Base-by-base conservation (phyloP, 177 flowering plant species). In the Vitis hybrid region DNA sequence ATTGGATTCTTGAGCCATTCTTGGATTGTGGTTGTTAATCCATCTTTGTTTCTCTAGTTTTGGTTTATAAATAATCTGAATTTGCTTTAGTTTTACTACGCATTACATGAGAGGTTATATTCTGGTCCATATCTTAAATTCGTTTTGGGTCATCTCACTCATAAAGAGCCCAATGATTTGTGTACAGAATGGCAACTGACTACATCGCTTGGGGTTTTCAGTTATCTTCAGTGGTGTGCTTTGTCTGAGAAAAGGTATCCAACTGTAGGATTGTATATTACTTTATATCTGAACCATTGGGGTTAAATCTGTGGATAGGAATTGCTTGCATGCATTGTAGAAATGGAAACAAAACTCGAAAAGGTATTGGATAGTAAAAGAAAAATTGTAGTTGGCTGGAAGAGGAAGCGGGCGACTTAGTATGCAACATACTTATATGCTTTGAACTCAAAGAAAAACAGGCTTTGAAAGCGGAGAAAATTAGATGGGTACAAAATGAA, bases 301-400 rank as follows among this genome's bases (percentile, higher is more conserved):
- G 65, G 63, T 64, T 74, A 68, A 21, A 73, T 59, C 62, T 68
- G 21, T 71, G 64, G 70, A 60, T 71, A 79, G 82, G 69, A 69
- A 83, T 87, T 78, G 78, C 76, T 73, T 63, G 79, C 76, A 75
- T 74, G 60, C 8, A 39, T 30, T 1, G 51, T 78, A 80, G 61
- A 71, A 76, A 91, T 91, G 92, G 91, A 89, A 68, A 63, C 79
- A 68, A 81, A 73, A 19, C 21, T 75, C 66, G 60, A 88, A 65
- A 81, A 76, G 89, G 97, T 69, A 80, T 88, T 74, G 91, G 89
- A 68, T 88, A 85, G 79, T 81, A 68, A 75, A 2, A 69, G 58
- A 48, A 76, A 62, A 62, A 66, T 74, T 56, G 60, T 66, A 62
- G 78, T 68, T 70, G 80, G 79, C 64, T 60, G 78, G 66, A 88